Conservation (phyloP, 441 rosid species). For the Erodium trifolium region DNA sequence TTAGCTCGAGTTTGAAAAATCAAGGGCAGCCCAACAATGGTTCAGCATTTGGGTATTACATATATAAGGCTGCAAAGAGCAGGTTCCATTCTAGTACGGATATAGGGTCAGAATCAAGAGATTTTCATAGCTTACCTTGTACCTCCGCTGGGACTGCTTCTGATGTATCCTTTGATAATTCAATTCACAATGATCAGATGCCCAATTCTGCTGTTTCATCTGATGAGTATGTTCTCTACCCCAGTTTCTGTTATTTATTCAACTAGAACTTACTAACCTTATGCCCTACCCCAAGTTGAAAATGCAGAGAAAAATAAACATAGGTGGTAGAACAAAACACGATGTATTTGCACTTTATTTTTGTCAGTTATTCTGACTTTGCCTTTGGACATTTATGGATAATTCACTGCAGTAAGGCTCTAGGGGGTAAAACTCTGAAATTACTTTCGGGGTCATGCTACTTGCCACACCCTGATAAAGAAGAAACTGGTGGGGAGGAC, state of each 20-base stretch:
- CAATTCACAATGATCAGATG: conserved; percentile 29
- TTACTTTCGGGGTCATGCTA: conserved; percentile 72
- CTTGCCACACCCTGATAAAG: conserved; percentile 92
- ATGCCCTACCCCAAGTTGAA: too few species aligned
- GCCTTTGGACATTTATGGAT: not conserved
- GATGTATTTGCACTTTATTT: too few species aligned
- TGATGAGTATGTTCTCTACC: conserved; percentile 42
- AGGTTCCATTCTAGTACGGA: conserved; percentile 32
- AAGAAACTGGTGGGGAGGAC: conserved; percentile 86
- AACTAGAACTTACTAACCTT: not conserved
- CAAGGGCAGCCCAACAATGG: conserved; percentile 35
- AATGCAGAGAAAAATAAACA: too few species aligned
- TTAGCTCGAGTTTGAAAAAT: conserved; percentile 54
- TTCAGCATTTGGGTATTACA: conserved; percentile 39
- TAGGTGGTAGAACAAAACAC: too few species aligned
- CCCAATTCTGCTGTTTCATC: conserved; percentile 37
- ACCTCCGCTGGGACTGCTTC: conserved; percentile 58
- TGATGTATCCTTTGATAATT: conserved; percentile 58
- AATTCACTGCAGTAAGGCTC: conserved; percentile 32
- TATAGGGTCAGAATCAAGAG: conserved; percentile 39
- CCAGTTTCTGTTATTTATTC: conserved; percentile 7
- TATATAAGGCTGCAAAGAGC: conserved; percentile 43
- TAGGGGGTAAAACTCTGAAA: conserved; percentile 42
- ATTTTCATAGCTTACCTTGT: conserved; percentile 44
- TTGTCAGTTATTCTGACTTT: not conserved